These are phyloP conservation scores for Suillus spraguei DNA, from an alignment of 768 basidiomycete genomes.

Conservation along the genomic window DNA sequence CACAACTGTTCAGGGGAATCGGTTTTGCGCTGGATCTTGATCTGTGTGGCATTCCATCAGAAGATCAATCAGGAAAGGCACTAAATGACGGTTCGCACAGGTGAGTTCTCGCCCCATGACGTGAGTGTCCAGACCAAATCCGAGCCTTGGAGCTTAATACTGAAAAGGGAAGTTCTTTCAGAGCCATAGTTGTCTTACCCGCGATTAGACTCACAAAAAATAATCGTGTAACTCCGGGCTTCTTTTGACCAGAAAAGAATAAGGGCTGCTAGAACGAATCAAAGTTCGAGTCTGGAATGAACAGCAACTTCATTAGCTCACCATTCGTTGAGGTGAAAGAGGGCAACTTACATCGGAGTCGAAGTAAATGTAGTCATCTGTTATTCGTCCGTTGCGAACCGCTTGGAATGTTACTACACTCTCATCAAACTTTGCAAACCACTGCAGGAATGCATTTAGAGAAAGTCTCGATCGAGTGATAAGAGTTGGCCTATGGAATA, in stretches of 20 bases:
- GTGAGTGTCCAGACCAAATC: not conserved
- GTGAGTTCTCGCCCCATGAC: not conserved
- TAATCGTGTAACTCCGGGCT: no score
- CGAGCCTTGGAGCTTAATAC: not conserved
- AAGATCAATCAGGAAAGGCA: not conserved
- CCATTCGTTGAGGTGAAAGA: not conserved
- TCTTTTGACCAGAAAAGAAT: not conserved
- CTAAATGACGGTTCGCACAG: not conserved
- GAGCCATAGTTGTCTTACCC: not conserved
- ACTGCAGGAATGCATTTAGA: not conserved
- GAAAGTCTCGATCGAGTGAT: not conserved
- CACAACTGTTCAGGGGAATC: not conserved
- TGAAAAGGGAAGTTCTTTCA: not conserved
- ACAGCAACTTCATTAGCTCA: not conserved
- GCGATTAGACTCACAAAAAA: slow-evolving; percentile 2
- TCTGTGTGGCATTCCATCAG: not conserved
- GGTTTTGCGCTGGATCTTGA: not conserved
- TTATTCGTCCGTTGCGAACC: not conserved
- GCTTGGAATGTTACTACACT: not conserved
- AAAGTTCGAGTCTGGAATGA: not conserved
- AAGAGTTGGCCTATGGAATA: no score
- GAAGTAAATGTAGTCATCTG: not conserved
- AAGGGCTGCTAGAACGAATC: not conserved
- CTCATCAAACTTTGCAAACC: not conserved
- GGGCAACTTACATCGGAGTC: not conserved